phyloP scores from a whole-genome alignment of 2,329 filamentous ascomycete genomes.

The Leptographium wingfieldii region DNA sequence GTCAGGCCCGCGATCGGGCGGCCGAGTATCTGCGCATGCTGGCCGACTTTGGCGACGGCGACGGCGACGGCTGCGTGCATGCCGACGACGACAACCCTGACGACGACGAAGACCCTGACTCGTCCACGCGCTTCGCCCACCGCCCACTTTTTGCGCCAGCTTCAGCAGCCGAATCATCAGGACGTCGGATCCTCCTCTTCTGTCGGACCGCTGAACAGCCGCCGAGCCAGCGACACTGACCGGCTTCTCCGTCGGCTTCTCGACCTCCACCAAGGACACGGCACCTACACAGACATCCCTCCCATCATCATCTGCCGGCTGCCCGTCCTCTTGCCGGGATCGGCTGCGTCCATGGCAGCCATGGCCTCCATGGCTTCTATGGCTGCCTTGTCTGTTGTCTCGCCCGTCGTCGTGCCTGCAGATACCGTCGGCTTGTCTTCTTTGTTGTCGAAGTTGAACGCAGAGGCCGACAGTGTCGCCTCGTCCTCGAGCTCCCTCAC shows the following conservation, averaged over 20 bases:
- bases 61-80: background rate
- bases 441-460: background rate
- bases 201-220: background rate
- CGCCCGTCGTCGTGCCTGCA: background rate
- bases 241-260: background rate
- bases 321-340: background rate
- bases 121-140: background rate
- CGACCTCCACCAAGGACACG: background rate
- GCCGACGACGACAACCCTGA: background rate
- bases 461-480: background rate
- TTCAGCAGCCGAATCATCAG: background rate
- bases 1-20: background rate
- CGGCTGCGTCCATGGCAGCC: background rate
- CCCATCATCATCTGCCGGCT: background rate
- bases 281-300: background rate
- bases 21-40: slow-evolving; percentile 4
- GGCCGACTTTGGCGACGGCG: background rate
- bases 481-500: background rate
- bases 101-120: background rate
- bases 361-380: background rate
- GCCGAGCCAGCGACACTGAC: background rate
- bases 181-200: background rate
- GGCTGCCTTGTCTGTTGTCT: background rate
- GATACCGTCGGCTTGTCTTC: background rate
- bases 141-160: slow-evolving; percentile 1